A percentile compares a stretch with the other conserved stretches of the same genome.
These are phyloP conservation scores for Fusarium oligoseptatum DNA, from an alignment of 2,329 filamentous ascomycete genomes.

Conservation along the genomic window DNA sequence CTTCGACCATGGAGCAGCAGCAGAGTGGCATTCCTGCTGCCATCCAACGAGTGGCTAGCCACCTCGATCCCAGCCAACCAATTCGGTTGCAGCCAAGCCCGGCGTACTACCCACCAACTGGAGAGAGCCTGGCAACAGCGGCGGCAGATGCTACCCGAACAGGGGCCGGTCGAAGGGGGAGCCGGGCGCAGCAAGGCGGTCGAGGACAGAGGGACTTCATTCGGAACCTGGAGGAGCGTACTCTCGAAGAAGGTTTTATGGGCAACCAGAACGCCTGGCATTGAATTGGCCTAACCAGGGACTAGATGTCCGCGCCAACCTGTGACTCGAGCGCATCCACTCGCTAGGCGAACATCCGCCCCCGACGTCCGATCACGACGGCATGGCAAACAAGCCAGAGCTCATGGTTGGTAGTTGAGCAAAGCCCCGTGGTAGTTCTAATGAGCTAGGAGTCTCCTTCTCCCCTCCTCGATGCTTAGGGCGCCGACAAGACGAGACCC, in stretches of 20 bases:
- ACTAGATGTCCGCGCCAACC: conserved; percentile 34
- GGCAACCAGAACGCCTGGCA: conserved; percentile 73
- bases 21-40: conserved; percentile 92
- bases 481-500: conserved; percentile 25
- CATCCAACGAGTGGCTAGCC: conserved; percentile 94
- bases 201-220: conserved; percentile 88
- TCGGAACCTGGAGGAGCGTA: conserved; percentile 92
- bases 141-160: conserved; percentile 70
- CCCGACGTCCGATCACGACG: conserved; percentile 8
- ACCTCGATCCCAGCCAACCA: conserved; percentile 93
- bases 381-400: conserved; percentile 25
- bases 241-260: conserved; percentile 93
- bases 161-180: conserved; percentile 79
- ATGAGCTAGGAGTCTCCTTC: conserved; percentile 19
- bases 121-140: conserved; percentile 76
- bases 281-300: conserved; percentile 59
- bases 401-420: conserved; percentile 34
- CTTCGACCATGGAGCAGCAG: conserved; percentile 96
- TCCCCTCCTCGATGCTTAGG: conserved; percentile 19
- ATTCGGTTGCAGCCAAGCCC: conserved; percentile 96
- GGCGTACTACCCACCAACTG: conserved; percentile 94
- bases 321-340: conserved; percentile 23
- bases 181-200: conserved; percentile 73
- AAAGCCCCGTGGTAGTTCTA: conserved; percentile 24
- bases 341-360: conserved; percentile 20